Base-by-base conservation (phyloP, 331 rosid genomes). In the Cucumis variabilis region DNA sequence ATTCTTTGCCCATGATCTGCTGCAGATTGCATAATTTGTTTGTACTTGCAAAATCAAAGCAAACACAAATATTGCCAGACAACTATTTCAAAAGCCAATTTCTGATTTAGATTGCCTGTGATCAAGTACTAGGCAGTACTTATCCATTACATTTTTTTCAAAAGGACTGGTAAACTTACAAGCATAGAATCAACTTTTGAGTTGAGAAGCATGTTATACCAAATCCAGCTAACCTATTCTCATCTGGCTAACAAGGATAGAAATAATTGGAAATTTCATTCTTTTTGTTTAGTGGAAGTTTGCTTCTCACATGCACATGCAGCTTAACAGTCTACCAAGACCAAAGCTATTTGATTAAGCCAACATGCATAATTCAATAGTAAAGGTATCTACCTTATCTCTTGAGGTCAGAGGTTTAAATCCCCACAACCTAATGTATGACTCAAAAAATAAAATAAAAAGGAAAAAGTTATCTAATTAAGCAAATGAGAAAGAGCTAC, bases 141-240 rank as follows among this genome's bases (percentile, higher is more conserved):
- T 58, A 53, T 44, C 82, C 28, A 80, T 11, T 27, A 79, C 67
- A 25, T 53, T 25, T 25, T 41, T 27, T 80, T 37, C 55, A 53
- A 80, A 27, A 80, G 11, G 48, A 80, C 15, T 80, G 63, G 68
- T 80, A 51, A 79, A 79, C 27, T 53, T 9, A 78, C 63, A 80
- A 28, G 48, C 25, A 28, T 15, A 16, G 48, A 28, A 53, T 80
- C 23, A 58, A 48, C 15, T 13, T 55, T 27, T 13, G 46, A 79
- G 84, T 58, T 25, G 11, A 41, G 69, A 58, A 28, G 85, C 51
- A 28, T 81, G 85, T 81, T 28, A 55, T 81, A 81, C 28, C 85
- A 58, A 80, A 27, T 48, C 66, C 44, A 51, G 25, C 17, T 50
- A 25, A 23, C 62, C 63, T 77, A 19, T 11, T 48, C 65, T 75